These are phyloP conservation scores for Athelia psychrophila DNA, from an alignment of 1,284 basidiomycete species.

Conservation along the genomic window DNA sequence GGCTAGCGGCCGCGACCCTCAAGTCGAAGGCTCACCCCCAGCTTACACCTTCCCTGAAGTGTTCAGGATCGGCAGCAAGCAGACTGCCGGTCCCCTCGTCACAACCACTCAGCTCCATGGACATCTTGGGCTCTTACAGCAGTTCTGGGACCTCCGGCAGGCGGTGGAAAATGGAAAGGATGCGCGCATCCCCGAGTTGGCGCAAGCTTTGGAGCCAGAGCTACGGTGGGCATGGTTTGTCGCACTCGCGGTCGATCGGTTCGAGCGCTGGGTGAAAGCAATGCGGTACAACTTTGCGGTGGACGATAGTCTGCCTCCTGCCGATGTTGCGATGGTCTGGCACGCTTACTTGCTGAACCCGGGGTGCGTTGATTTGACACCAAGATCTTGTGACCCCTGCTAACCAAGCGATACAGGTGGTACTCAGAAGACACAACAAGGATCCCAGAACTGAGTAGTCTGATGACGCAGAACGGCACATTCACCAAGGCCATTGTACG, in stretches of 20 bases:
- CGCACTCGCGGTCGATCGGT: constrained; percentile 21
- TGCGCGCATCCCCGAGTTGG: constrained; percentile 4
- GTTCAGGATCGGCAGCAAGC: constrained; percentile 10
- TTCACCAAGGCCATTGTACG: constrained; percentile 26
- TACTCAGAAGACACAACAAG: constrained; percentile 38
- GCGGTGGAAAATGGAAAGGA: constrained; percentile 7
- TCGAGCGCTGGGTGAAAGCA: constrained; percentile 28
- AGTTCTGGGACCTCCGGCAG: constrained; percentile 3
- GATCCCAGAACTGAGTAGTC: constrained; percentile 17
- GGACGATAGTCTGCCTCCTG: constrained; percentile 32
- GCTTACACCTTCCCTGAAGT: constrained; percentile 11
- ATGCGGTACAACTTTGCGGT: constrained; percentile 11
- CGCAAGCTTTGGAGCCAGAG: constrained; percentile 6
- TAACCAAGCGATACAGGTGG: constrained; percentile 26
- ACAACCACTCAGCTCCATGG: constrained; percentile 10
- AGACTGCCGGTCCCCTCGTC: constrained; percentile 9
- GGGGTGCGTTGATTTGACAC: constrained; percentile 21
- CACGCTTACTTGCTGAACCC: constrained; percentile 50
- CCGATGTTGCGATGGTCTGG: constrained; percentile 49
- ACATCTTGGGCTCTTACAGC: constrained; percentile 15
- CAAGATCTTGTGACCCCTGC: not conserved
- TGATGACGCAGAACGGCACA: constrained; percentile 18
- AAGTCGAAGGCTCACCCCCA: constrained; percentile 4
- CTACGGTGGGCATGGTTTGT: constrained; percentile 21
- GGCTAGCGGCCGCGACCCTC: not conserved